Conservation (phyloP, 768 basidiomycete species). For the Floccularia luteovirens region DNA sequence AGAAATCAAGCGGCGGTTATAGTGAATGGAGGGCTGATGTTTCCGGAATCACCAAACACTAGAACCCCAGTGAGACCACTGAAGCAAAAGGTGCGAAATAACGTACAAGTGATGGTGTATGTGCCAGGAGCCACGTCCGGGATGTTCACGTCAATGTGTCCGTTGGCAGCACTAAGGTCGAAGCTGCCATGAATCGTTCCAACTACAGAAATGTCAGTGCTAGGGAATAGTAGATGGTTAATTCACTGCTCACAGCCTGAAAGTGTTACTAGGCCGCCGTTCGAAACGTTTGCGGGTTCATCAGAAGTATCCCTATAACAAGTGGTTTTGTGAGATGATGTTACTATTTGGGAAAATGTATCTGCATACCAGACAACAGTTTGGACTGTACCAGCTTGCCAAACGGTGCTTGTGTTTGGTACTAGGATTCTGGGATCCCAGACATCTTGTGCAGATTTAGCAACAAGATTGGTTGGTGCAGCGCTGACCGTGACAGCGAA, state of each 20-base stretch:
- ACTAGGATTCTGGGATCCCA: not conserved
- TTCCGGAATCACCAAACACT: not conserved
- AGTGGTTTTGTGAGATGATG: not conserved
- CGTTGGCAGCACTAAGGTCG: not conserved
- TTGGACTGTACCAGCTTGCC: not conserved
- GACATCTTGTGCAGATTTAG: slow-evolving; percentile 9
- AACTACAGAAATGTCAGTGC: not conserved
- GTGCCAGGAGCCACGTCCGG: not conserved
- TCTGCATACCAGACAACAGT: not conserved
- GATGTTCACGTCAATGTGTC: not conserved
- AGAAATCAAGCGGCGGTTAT: not conserved
- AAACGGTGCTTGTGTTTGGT: not conserved
- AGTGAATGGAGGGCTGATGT: not conserved
- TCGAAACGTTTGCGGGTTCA: not conserved
- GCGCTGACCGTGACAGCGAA: slow-evolving; percentile 16
- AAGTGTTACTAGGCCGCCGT: not conserved
- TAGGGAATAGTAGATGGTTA: not conserved
- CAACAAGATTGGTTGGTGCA: slow-evolving; percentile 12
- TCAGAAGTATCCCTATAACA: not conserved
- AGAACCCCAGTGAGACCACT: not conserved
- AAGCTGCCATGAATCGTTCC: not conserved
- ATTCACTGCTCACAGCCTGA: not conserved
- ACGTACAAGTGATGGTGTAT: not conserved
- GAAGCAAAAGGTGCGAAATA: not conserved
- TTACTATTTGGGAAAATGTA: not conserved